Base-by-base conservation (phyloP, 2,329 filamentous ascomycete species). In the Diaporthe nobilis region DNA sequence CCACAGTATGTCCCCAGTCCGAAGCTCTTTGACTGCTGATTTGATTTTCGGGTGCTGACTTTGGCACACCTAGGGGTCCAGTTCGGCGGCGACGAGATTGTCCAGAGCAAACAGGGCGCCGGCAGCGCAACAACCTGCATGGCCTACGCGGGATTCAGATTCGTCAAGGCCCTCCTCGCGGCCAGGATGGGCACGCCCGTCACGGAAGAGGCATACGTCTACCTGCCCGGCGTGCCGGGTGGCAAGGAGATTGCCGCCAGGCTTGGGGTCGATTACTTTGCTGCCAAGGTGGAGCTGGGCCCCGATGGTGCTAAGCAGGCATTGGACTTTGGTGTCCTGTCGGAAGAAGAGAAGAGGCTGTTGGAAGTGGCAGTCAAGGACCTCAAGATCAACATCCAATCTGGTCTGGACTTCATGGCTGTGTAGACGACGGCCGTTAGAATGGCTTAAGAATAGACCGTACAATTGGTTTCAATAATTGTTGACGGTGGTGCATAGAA, bases 61-160 rank as follows among this genome's bases (percentile, higher is more conserved):
- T 2, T 9, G 25, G 12, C 53, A 6, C 22, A 10, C 2, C 12
- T 17, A 57, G 53, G 53, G 25, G 53, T 57, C 15, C 53, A 57
- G 3, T 57, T 34, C 4, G 53, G 53, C 7, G 53, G 53, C 25
- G 53, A 57, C 25, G 53, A 57, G 25, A 57, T 57, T 31, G 53
- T 57, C 12, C 25, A 57, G 7, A 57, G 53, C 53, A 57, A 57
- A 7, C 53, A 57, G 15, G 53, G 25, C 15, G 53, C 53, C 9
- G 53, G 53, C 25, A 57, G 53, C 25, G 53, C 53, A 22, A 57
- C 53, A 22, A 57, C 53, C 53, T 57, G 53, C 53, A 57, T 57
- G 53, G 53, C 53, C 12, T 57, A 57, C 25, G 53, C 53, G 6
- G 53, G 53, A 31, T 57, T 57, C 53, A 57, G 53, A 20, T 57